Percentiles rank a stretch among this genome's conserved stretches.
Conservation (phyloP, 2,329 filamentous ascomycete species). For the Septoria linicola region DNA sequence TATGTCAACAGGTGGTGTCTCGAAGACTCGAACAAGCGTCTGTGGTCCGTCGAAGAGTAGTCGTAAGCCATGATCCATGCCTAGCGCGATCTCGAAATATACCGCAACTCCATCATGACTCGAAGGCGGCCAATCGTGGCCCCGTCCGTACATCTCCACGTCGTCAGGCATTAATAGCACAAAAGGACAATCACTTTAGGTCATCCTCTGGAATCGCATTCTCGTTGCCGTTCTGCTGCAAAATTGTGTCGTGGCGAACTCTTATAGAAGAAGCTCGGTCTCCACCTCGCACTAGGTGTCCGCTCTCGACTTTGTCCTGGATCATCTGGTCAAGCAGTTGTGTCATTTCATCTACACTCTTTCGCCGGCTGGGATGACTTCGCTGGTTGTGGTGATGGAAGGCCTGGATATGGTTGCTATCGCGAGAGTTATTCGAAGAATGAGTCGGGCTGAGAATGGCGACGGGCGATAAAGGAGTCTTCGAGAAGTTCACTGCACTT, state of each 20-base stretch:
- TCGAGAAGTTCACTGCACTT: conserved; percentile 31
- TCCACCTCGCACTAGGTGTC: conserved; percentile 64
- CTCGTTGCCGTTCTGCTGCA: conserved; percentile 17
- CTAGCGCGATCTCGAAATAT: conserved; percentile 14
- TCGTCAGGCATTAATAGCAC: conserved; percentile 13
- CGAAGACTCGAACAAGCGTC: no score
- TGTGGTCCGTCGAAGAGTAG: neutral
- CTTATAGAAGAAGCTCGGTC: conserved; percentile 68
- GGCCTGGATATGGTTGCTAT: conserved; percentile 15
- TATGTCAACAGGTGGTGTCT: no score
- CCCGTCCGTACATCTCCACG: conserved; percentile 16
- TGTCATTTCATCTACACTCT: conserved; percentile 88
- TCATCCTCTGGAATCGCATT: conserved; percentile 7
- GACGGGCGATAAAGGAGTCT: conserved; percentile 34
- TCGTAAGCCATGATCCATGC: conserved; percentile 20
- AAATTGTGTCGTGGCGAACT: conserved; percentile 25
- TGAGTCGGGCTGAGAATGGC: conserved; percentile 30
- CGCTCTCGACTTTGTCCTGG: conserved; percentile 76
- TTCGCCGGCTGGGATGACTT: conserved; percentile 36
- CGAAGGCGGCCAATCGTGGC: conserved; percentile 8
- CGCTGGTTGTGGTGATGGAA: conserved; percentile 7
- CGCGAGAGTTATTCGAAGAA: conserved; percentile 23
- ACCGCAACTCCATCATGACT: conserved; percentile 6
- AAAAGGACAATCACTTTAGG: conserved; percentile 11
- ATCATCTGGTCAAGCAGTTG: conserved; percentile 96